A percentile compares a stretch with the other conserved stretches of the same genome.
phyloP scores from a whole-genome alignment of 805 yeast species.

The Hanseniaspora clermontiae region DNA sequence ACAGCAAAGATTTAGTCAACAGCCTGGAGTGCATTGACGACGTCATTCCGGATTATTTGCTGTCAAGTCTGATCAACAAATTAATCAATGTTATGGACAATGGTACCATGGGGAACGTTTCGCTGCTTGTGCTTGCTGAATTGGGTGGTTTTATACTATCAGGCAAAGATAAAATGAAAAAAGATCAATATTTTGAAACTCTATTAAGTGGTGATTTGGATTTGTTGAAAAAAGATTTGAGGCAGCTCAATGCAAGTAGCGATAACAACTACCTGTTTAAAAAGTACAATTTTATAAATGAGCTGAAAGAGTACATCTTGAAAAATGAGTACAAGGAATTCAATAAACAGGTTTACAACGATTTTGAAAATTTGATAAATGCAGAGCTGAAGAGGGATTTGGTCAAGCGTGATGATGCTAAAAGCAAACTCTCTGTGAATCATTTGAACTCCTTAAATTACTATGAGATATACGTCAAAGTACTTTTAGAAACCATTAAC shows the following conservation, averaged over 20 bases:
- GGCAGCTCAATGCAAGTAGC: not conserved
- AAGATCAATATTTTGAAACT: not conserved
- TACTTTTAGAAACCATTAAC: constrained; percentile 38
- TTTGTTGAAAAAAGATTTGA: constrained; percentile 8
- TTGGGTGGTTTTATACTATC: constrained; percentile 7
- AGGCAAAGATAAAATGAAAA: not conserved
- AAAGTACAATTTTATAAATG: not conserved
- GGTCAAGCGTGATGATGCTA: not conserved
- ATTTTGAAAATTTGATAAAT: constrained; percentile 1
- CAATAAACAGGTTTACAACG: not conserved
- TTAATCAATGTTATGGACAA: constrained; percentile 10
- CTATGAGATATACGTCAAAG: constrained; percentile 42
- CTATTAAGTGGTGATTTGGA: not conserved
- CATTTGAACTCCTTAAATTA: constrained; percentile 19
- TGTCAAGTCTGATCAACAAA: not conserved
- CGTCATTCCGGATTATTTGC: not conserved
- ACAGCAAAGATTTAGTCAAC: constrained; percentile 1
- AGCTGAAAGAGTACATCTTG: not conserved
- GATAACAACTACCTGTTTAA: not conserved
- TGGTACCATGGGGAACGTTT: not conserved
- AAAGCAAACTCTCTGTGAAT: not conserved
- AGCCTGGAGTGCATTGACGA: not conserved
- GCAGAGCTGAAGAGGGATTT: not conserved
- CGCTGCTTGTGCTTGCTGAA: constrained; percentile 15
- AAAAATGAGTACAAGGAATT: not conserved